These are phyloP conservation scores for Suhomyces taliae DNA, from an alignment of 1,139 yeast genomes.

Conservation along the genomic window DNA sequence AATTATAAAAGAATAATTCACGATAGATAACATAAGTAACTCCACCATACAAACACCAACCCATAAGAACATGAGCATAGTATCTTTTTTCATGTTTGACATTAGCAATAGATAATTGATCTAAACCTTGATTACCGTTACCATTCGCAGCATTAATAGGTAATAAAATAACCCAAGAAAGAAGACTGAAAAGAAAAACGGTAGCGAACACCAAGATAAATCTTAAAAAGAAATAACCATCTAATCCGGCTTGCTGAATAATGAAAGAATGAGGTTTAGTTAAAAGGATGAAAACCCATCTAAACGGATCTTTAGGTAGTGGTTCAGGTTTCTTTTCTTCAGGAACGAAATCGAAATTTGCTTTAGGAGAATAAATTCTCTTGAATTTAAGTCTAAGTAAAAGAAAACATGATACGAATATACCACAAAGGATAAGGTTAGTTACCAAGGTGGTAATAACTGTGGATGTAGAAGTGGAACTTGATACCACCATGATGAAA, in stretches of 20 bases:
- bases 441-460: conserved; percentile 60
- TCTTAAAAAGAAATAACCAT: conserved; percentile 69
- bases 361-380: conserved; percentile 70
- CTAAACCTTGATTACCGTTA: conserved; percentile 60
- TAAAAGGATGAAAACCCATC: conserved; percentile 59
- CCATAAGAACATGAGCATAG: conserved; percentile 82
- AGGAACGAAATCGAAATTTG: conserved; percentile 56
- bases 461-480: conserved; percentile 60
- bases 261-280: conserved; percentile 63
- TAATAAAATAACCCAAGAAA: conserved; percentile 56
- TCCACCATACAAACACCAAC: conserved; percentile 76
- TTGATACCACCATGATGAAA: conserved; percentile 19
- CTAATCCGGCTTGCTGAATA: conserved; percentile 72
- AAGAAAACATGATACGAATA: conserved; percentile 54
- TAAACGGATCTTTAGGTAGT: conserved; percentile 60
- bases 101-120: conserved; percentile 76
- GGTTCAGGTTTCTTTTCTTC: conserved; percentile 63
- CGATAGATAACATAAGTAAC: conserved; percentile 73
- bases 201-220: conserved; percentile 50
- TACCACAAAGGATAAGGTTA: conserved; percentile 54
- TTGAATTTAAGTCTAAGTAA: conserved; percentile 53
- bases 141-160: conserved; percentile 69
- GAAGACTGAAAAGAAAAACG: conserved; percentile 39
- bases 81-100: conserved; percentile 57
- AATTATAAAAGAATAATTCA: conserved; percentile 76